phyloP scores from a whole-genome alignment of 805 yeast species.

The Blastobotrys attinorum region DNA sequence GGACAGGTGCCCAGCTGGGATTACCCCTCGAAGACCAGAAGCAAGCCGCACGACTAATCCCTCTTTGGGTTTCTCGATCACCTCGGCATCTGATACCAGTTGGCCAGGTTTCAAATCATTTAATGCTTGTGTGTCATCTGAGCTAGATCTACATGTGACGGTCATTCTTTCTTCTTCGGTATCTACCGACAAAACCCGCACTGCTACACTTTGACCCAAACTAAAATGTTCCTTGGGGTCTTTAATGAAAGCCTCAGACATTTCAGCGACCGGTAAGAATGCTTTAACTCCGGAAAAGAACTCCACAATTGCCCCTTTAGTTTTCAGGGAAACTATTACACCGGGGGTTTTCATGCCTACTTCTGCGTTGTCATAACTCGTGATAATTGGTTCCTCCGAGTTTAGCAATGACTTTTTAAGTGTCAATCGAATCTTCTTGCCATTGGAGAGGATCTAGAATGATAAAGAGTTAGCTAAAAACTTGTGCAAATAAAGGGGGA shows the following conservation, averaged over 20 bases:
- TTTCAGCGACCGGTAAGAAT: conserved; percentile 78
- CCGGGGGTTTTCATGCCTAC: conserved; percentile 56
- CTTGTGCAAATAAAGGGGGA: not conserved
- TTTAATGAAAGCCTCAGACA: conserved; percentile 78
- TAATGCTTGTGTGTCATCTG: conserved; percentile 41
- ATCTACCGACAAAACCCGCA: conserved; percentile 55
- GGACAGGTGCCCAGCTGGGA: conserved; percentile 65
- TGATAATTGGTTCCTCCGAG: conserved; percentile 32
- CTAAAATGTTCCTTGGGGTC: conserved; percentile 72
- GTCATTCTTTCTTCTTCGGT: conserved; percentile 45
- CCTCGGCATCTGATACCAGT: conserved; percentile 48
- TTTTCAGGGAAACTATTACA: conserved; percentile 61
- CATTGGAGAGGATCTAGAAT: conserved; percentile 23
- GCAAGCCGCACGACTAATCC: conserved; percentile 43
- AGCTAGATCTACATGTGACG: conserved; percentile 60
- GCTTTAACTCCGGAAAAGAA: conserved; percentile 77
- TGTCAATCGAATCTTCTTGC: conserved; percentile 48
- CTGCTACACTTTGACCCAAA: conserved; percentile 76
- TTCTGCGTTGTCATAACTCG: conserved; percentile 45
- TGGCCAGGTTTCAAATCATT: conserved; percentile 38
- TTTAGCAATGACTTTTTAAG: conserved; percentile 78
- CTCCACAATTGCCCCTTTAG: conserved; percentile 73
- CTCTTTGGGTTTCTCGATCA: conserved; percentile 72
- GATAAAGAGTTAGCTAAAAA: not conserved
- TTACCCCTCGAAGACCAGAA: conserved; percentile 53